Percentiles rank a stretch among this genome's conserved stretches.
Conservation (phyloP, 352 stramenopile species). For the Phytophthora multivora region DNA sequence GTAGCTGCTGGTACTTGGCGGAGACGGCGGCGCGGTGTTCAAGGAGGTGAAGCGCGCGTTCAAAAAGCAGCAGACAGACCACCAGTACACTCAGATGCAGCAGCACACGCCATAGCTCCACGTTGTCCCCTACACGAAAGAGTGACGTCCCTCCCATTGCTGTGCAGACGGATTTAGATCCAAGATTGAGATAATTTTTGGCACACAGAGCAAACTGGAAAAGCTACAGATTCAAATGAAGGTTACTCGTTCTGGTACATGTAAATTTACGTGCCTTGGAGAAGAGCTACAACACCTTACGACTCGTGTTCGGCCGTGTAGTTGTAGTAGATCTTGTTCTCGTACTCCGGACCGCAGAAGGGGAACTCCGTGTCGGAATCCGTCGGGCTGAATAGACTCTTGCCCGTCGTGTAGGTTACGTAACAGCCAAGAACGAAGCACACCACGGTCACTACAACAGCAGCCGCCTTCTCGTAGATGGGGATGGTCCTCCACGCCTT, state of each 20-base stretch:
- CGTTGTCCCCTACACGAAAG: conserved; percentile 46
- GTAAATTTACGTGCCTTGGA: background rate
- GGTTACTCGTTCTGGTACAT: background rate
- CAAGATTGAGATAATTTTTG: too few species aligned
- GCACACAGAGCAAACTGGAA: too few species aligned
- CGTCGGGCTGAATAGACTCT: conserved; percentile 19
- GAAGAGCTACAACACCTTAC: background rate
- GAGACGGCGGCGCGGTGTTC: conserved; percentile 42
- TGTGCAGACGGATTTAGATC: background rate
- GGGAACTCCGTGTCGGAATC: conserved; percentile 26
- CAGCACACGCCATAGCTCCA: conserved; percentile 57
- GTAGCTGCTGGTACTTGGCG: conserved; percentile 61
- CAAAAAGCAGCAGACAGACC: conserved; percentile 44
- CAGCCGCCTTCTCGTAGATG: conserved; percentile 22
- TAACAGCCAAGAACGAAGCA: conserved; percentile 24
- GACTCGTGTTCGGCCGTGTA: conserved; percentile 27
- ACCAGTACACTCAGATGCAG: conserved; percentile 51
- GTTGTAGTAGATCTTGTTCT: conserved; percentile 44
- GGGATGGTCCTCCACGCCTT: conserved; percentile 25
- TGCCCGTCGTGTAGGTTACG: conserved; percentile 28
- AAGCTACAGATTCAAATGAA: background rate
- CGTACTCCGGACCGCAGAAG: conserved; percentile 36
- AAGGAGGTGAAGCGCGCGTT: conserved; percentile 44
- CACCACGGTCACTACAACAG: conserved; percentile 17
- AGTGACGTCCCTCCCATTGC: conserved; percentile 22